Conservation (phyloP, 306 rosid species). For the Abrus pulchellus region DNA sequence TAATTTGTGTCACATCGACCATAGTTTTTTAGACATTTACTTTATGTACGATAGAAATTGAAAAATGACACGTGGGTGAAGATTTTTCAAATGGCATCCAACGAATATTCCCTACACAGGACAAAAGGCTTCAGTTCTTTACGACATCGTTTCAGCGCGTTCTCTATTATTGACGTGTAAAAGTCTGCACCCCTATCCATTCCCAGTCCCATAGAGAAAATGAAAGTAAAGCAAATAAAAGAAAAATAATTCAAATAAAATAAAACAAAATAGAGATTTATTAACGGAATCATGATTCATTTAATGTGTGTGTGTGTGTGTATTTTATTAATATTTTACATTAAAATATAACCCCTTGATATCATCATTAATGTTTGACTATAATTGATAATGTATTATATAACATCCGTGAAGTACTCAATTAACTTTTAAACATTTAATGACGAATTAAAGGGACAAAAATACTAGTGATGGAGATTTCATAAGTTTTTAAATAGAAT, state of each 20-base stretch:
- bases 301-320: no score
- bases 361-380: background rate
- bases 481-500: background rate
- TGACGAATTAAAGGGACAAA: background rate
- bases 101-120: constrained; percentile 33
- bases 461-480: background rate
- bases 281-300: background rate
- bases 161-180: background rate
- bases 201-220: background rate
- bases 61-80: background rate
- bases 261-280: background rate
- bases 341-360: no score
- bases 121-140: background rate
- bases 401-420: background rate
- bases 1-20: background rate
- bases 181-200: background rate
- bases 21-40: background rate
- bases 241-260: background rate
- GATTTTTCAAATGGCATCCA: constrained; percentile 1
- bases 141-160: background rate
- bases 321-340: no score
- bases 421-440: background rate
- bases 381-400: background rate
- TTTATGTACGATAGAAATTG: background rate
- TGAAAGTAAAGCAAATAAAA: background rate